A percentile compares a stretch with the other conserved stretches of the same genome.
Conservation (phyloP, 306 rosid species). For the Vigna reflexopilosa region DNA sequence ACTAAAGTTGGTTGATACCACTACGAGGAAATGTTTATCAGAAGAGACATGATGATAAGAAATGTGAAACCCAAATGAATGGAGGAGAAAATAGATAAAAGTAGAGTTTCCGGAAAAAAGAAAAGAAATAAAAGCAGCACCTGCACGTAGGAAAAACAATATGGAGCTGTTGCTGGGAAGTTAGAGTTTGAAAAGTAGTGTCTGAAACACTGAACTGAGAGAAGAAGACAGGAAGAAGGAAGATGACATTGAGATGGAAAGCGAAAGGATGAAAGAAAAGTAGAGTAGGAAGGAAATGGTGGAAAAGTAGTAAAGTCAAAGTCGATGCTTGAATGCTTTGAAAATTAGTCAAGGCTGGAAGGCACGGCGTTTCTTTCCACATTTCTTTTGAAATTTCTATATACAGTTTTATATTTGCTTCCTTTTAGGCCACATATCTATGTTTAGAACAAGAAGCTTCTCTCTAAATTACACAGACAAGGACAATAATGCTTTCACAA, state of each 20-base stretch:
- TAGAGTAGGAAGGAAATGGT: conserved; percentile 37
- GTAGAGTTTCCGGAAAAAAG: not conserved
- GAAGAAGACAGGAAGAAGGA: not conserved
- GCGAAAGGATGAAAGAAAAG: conserved; percentile 33
- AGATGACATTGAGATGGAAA: conserved; percentile 5
- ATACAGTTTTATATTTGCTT: not conserved
- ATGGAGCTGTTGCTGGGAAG: not conserved
- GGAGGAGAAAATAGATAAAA: not conserved
- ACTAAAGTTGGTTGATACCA: conserved; percentile 43
- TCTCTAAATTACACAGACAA: too few relatives aligned
- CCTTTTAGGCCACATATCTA: too few relatives aligned
- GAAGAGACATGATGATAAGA: conserved; percentile 4
- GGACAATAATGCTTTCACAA: too few relatives aligned
- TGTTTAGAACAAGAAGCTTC: too few relatives aligned
- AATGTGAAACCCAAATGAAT: not conserved
- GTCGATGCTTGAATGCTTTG: conserved; percentile 56
- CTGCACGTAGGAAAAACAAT: conserved; percentile 15
- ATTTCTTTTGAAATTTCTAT: not conserved
- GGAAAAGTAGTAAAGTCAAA: conserved; percentile 89
- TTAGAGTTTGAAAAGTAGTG: conserved; percentile 61
- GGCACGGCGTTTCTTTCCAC: conserved; percentile 56
- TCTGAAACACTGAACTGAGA: not conserved
- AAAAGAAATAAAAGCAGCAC: conserved; percentile 30
- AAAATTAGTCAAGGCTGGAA: conserved; percentile 69
- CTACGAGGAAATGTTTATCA: conserved; percentile 36